Evolutionary conservation across 2,329 filamentous ascomycete genomes (phyloP).

Genomic region (Aspergillus sergii): DNA sequence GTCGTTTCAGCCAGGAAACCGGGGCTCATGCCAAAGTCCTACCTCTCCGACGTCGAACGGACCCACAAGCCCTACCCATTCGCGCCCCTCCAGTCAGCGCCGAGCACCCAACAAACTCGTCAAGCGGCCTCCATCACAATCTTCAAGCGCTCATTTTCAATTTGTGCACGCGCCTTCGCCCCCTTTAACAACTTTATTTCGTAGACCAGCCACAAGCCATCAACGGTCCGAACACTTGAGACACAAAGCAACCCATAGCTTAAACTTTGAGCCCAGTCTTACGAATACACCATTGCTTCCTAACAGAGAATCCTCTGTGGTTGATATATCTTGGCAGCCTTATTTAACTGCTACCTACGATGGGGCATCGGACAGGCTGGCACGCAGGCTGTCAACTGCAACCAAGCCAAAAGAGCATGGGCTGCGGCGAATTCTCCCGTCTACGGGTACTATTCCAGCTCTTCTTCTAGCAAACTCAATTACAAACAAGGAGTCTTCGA

Average conservation of each 20-base stretch:
- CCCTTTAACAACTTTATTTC: conserved; percentile 52
- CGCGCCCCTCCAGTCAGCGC: conserved; percentile 31
- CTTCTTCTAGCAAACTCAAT: conserved; percentile 51
- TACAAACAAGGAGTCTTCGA: conserved; percentile 25
- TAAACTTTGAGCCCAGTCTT: conserved; percentile 30
- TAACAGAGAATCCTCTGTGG: conserved; percentile 8
- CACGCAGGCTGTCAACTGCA: conserved; percentile 45
- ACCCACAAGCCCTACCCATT: conserved; percentile 55
- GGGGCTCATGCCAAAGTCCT: conserved; percentile 52
- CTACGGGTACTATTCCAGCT: conserved; percentile 49
- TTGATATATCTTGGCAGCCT: conserved; percentile 38
- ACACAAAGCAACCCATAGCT: conserved; percentile 41
- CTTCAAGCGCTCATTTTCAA: conserved; percentile 45
- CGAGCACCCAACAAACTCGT: conserved; percentile 62
- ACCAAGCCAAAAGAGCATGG: conserved; percentile 37
- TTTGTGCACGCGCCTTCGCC: conserved; percentile 31
- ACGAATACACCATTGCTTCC: conserved; percentile 9
- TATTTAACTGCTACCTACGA: conserved; percentile 40
- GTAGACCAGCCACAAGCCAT: conserved; percentile 65
- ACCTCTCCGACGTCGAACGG: conserved; percentile 57
- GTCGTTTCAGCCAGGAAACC: conserved; percentile 54
- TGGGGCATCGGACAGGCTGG: conserved; percentile 32
- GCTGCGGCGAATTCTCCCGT: conserved; percentile 48
- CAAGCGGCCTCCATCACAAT: conserved; percentile 61
- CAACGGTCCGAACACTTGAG: conserved; percentile 60